A percentile compares a stretch with the other conserved stretches of the same genome.
Conservation (phyloP, 257 asterid genomes). For the Salvia hispanica region DNA sequence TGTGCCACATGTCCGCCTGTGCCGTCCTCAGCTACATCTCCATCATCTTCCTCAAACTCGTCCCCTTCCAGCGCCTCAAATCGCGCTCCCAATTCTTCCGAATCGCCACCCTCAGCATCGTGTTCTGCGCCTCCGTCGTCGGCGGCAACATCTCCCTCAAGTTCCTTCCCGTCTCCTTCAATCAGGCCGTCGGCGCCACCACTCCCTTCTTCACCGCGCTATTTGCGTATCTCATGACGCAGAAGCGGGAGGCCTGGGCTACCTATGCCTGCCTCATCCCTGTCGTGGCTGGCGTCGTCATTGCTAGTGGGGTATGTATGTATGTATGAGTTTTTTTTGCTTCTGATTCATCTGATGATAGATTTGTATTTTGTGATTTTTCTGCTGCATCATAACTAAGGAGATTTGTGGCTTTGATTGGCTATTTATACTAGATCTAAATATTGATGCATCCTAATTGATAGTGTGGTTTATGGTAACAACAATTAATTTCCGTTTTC, state of each 20-base stretch:
- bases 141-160: conserved; percentile 87
- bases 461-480: conserved; percentile 3
- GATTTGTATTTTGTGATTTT: conserved; percentile 6
- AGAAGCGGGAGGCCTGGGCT: conserved; percentile 78
- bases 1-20: conserved; percentile 99
- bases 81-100: conserved; percentile 75
- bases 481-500: conserved; percentile 26
- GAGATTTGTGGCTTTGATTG: not conserved
- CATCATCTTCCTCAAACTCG: conserved; percentile 66
- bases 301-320: conserved; percentile 92
- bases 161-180: conserved; percentile 84
- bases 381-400: not conserved
- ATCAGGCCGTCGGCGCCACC: conserved; percentile 97
- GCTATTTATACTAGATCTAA: conserved; percentile 29
- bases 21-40: conserved; percentile 87
- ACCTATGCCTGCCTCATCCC: conserved; percentile 85
- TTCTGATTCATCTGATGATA: conserved; percentile 15
- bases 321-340: not conserved
- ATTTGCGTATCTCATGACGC: conserved; percentile 79
- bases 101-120: conserved; percentile 75
- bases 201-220: conserved; percentile 95
- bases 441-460: not conserved
- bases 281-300: conserved; percentile 87
- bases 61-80: conserved; percentile 80
- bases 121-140: conserved; percentile 90